Base-by-base conservation (phyloP, 129 eudicot genomes). In the Artemisia annua region DNA sequence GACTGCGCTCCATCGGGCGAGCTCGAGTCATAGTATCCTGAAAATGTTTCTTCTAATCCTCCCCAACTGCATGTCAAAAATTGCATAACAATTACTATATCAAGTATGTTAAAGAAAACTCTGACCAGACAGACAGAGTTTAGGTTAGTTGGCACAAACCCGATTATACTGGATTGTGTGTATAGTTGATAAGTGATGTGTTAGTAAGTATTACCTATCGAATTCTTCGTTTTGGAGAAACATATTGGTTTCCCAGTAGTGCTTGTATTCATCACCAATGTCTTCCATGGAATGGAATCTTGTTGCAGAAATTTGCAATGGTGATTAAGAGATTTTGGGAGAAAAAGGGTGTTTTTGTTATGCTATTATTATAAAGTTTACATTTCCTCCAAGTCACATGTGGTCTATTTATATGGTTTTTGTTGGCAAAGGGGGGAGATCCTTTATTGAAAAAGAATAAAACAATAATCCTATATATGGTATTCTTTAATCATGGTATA, bases 1-100 rank as follows among this genome's bases (percentile, higher is more conserved):
- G 91, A 87, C 63, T 82, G 86, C 2, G 72, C 63, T 9, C 97
- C 97, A 46, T 92, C 98, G 11, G 98, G 98, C 15, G 98, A 92
- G 44, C 96, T 92, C 43, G 95, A 92, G 67, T 92, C 93, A 30
- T 89, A 87, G 77, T 87, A 84, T 3, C 84, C 80, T 3, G 96
- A 87, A 7, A 92, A 74, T 4, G 96, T 63, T 52, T 92, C 98
- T 10, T 86, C 95, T 15, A 80, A 18, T 57, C 72, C 78, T 9
- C 85, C 86, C 83, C 87, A 82, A 53, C 89, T 85, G 49, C 8
- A 66, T 17, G 43, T 30, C 3, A 26, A 49, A 8, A 17, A 20
- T 22, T 35, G 58, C 43, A 30, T 4, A 30, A 30, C 35, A 30
- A 4, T 30, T 30, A 30, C 5, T 30, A 30, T 30, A 30, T 30